Base-by-base conservation (phyloP, 2,329 filamentous ascomycete species). In the Clarireedia paspali region DNA sequence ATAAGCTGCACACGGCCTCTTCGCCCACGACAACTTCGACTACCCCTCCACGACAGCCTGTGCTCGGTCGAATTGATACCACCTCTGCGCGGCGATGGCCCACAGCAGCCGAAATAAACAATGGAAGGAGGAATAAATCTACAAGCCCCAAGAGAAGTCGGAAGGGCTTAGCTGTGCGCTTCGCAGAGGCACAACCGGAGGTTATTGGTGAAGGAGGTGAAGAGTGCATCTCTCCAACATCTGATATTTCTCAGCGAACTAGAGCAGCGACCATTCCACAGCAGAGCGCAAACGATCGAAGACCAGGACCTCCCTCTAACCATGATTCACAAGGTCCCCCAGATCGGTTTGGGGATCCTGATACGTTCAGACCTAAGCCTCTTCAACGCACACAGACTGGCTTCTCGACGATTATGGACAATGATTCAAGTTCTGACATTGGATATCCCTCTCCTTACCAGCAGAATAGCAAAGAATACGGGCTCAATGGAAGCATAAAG, bases 181-280 rank as follows among this genome's bases (percentile, higher is more conserved):
- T 96, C 66, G 80, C 79, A 52, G 83, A 88, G 63, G 79, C 78
- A 9, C 77, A 79, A 54, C 91, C 91, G 6, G 87, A 90, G 47
- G 72, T 96, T 59, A 96, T 97, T 66, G 92, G 92, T 47, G 86
- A 92, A 70, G 92, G 92, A 57, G 92, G 92, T 36, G 92, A 96
- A 66, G 91, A 96, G 70, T 86, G 87, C 54, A 52, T 54, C 15
- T 46, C 47, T 6, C 58, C 58, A 47, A 55, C 56, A 38, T 84
- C 88, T 20, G 87, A 94, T 67, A 85, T 96, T 54, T 78, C 75
- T 67, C 42, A 47, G 42, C 85, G 79, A 70, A 75, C 70, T 62
- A 62, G 62, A 50, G 57, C 66, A 34, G 57, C 66, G n/a, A 56
- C 55, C 34, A 49, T 52, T 34, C 55, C 49, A 9, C 63, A 60